Conservation (phyloP, 108 stramenopile species). For the Skeletonema grethae region DNA sequence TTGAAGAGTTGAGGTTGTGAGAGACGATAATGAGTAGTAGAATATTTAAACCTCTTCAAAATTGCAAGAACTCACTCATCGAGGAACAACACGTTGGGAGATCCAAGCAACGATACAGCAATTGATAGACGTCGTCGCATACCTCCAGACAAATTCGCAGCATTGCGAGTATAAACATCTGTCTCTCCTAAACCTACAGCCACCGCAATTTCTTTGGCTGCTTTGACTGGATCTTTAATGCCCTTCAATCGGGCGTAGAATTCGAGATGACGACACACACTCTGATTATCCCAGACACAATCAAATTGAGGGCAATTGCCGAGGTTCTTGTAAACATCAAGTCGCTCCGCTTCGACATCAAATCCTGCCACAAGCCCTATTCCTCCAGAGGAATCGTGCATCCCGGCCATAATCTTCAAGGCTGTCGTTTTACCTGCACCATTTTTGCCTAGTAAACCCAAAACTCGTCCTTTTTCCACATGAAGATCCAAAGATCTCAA, state of each 20-base stretch:
- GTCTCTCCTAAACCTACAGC: slow-evolving; percentile 59
- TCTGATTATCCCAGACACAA: slow-evolving; percentile 61
- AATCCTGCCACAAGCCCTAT: slow-evolving; percentile 62
- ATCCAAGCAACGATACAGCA: slow-evolving; percentile 84
- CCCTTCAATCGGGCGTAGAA: slow-evolving; percentile 75
- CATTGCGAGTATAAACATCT: slow-evolving; percentile 47
- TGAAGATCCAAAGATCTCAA: slow-evolving; percentile 54
- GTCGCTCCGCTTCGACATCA: slow-evolving; percentile 50
- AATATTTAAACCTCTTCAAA: not conserved
- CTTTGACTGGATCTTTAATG: slow-evolving; percentile 30
- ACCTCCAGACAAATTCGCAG: slow-evolving; percentile 80
- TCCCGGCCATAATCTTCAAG: slow-evolving; percentile 63
- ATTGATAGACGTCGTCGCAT: slow-evolving; percentile 92
- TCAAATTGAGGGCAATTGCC: slow-evolving; percentile 85
- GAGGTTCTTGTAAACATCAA: slow-evolving; percentile 54
- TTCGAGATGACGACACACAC: slow-evolving; percentile 67
- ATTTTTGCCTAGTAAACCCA: slow-evolving; percentile 73
- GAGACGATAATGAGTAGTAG: not conserved
- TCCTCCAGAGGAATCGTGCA: slow-evolving; percentile 56
- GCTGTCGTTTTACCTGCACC: slow-evolving; percentile 82
- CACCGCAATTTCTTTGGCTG: slow-evolving; percentile 43
- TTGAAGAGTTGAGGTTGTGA: not conserved
- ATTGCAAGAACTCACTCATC: slow-evolving; percentile 66
- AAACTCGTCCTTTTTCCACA: slow-evolving; percentile 61
- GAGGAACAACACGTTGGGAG: slow-evolving; percentile 70